These are phyloP conservation scores for Cercophora newfieldiana DNA, from an alignment of 495 filamentous ascomycete species.

Conservation along the genomic window DNA sequence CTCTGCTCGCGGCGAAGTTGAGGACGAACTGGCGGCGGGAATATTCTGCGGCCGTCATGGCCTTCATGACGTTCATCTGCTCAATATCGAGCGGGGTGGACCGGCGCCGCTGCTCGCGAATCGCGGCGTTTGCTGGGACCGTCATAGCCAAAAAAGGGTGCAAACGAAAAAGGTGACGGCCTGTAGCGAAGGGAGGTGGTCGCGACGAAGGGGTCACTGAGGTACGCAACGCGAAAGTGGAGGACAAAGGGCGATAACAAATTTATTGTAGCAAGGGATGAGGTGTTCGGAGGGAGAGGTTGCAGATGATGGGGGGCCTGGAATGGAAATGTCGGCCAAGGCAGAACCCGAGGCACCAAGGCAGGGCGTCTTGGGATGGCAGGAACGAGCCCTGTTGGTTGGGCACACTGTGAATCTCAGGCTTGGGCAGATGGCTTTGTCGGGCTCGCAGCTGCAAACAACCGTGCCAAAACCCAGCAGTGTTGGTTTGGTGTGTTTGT, in stretches of 20 bases:
- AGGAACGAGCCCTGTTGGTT: not conserved
- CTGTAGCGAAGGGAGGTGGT: not conserved
- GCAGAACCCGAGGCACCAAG: not conserved
- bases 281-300: not conserved
- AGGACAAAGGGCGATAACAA: not conserved
- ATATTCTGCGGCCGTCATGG: constrained; percentile 35
- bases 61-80: constrained; percentile 33
- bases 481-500: not conserved
- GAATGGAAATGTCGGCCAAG: not conserved
- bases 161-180: not conserved
- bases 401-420: not conserved
- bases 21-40: constrained; percentile 36
- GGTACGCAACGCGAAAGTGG: not conserved
- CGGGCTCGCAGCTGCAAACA: not conserved
- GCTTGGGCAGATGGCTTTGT: not conserved
- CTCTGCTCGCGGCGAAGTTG: constrained; percentile 33
- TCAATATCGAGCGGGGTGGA: constrained; percentile 27
- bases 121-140: constrained; percentile 30
- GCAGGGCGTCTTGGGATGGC: not conserved
- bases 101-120: constrained; percentile 29
- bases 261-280: not conserved
- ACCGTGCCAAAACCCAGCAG: not conserved
- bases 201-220: not conserved
- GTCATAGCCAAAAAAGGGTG: constrained; percentile 15
- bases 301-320: not conserved